phyloP scores from a whole-genome alignment of 73 alveolate species.

The Stentor coeruleus region DNA sequence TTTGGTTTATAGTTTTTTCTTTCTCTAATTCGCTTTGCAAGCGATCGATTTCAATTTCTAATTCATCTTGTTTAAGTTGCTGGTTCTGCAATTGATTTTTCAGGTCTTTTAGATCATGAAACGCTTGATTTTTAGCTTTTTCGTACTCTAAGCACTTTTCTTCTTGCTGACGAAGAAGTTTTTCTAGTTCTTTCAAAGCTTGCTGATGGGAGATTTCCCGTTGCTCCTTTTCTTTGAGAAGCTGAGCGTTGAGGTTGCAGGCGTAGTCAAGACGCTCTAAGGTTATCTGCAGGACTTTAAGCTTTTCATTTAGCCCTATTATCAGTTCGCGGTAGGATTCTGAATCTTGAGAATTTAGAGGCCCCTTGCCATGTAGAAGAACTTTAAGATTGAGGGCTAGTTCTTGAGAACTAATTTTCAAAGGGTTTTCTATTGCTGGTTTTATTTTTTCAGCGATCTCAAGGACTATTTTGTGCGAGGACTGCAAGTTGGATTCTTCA shows the following conservation, averaged over 20 bases:
- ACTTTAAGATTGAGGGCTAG: neutral
- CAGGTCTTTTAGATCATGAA: neutral
- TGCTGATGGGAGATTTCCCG: neutral
- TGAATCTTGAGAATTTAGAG: slow-evolving; percentile 4
- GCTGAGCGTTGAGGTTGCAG: neutral
- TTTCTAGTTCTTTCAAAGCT: neutral
- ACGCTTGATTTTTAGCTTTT: neutral
- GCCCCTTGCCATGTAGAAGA: neutral
- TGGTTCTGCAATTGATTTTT: neutral
- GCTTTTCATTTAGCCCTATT: slow-evolving; percentile 6
- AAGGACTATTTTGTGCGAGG: neutral
- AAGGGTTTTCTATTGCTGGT: neutral
- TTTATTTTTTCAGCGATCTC: neutral
- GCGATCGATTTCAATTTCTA: neutral
- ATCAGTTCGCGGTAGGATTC: neutral
- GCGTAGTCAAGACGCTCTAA: neutral
- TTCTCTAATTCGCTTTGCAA: too few species aligned
- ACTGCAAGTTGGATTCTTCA: too few species aligned
- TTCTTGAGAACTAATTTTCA: slow-evolving; percentile 8
- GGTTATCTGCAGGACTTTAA: neutral
- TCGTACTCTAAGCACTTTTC: neutral
- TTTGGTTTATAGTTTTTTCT: neutral
- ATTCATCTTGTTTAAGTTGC: neutral
- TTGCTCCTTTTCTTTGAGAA: neutral
- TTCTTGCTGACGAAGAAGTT: neutral